A percentile compares a stretch with the other conserved stretches of the same genome.
These are phyloP conservation scores for Acanthamoeba lenticulata DNA, from an alignment of 208 protist species.

Conservation along the genomic window DNA sequence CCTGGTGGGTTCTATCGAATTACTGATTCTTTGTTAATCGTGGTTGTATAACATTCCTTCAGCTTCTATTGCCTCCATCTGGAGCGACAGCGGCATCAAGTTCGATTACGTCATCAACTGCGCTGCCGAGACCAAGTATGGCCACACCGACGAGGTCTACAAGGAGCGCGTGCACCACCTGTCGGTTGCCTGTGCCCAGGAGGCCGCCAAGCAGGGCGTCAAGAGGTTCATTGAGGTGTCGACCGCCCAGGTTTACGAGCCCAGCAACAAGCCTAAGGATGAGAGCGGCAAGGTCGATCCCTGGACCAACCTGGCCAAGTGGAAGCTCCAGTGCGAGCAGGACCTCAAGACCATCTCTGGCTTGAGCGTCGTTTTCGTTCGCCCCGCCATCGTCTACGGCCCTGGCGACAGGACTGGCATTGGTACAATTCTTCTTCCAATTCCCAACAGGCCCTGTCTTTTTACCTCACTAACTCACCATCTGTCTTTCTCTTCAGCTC, in stretches of 20 bases:
- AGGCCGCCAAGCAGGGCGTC: conserved; percentile 83
- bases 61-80: conserved; percentile 85
- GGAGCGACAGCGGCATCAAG: conserved; percentile 77
- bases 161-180: conserved; percentile 60
- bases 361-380: conserved; percentile 82
- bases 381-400: conserved; percentile 93
- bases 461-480: not conserved
- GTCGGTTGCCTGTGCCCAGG: conserved; percentile 78
- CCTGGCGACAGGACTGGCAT: conserved; percentile 89
- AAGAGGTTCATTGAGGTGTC: conserved; percentile 91
- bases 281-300: conserved; percentile 88
- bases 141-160: conserved; percentile 82
- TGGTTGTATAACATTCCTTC: not conserved
- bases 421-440: conserved; percentile 66
- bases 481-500: conserved; percentile 74
- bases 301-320: conserved; percentile 89
- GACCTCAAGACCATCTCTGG: conserved; percentile 80
- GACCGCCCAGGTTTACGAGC: conserved; percentile 92
- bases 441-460: not conserved
- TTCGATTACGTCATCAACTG: conserved; percentile 91
- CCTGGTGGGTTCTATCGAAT: not conserved
- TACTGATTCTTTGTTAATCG: not conserved
- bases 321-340: conserved; percentile 88
- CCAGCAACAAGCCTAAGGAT: conserved; percentile 69
- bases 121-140: conserved; percentile 91